A percentile compares a stretch with the other conserved stretches of the same genome.
These are phyloP conservation scores for Lentinula sp. DNA, from an alignment of 768 basidiomycete species.

Conservation along the genomic window DNA sequence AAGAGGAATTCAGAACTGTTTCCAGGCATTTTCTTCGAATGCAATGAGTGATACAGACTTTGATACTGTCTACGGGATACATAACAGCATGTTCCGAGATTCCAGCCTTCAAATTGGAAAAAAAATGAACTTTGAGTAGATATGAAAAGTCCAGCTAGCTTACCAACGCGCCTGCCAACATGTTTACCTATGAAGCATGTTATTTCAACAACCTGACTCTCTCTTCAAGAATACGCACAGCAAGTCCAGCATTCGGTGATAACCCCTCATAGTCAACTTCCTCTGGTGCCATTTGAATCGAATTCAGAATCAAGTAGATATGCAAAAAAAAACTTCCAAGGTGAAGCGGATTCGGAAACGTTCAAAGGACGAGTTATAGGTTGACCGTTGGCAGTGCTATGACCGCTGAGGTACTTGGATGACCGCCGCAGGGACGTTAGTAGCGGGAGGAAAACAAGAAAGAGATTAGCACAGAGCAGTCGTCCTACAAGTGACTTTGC, in stretches of 20 bases:
- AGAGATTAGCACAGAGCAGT: neutral
- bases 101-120: conserved; percentile 63
- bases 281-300: conserved; percentile 24
- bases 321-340: neutral
- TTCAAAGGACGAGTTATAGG: neutral
- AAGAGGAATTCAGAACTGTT: neutral
- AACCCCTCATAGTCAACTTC: conserved; percentile 45
- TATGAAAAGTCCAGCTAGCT: conserved; percentile 24
- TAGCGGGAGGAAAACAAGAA: neutral
- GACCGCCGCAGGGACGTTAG: neutral
- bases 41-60: conserved; percentile 46
- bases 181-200: conserved; percentile 63
- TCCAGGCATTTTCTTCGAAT: neutral
- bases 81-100: conserved; percentile 99
- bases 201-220: conserved; percentile 7
- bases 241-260: conserved; percentile 74
- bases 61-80: conserved; percentile 98
- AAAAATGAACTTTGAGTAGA: neutral
- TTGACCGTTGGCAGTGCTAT: neutral
- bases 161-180: conserved; percentile 95
- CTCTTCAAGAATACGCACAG: conserved; percentile 35
- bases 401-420: neutral
- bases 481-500: too few species aligned
- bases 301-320: neutral
- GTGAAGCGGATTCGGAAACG: neutral